Evolutionary conservation across 306 rosid genomes (phyloP), one percentile per base, ranked within the genome.

Genomic region (Cyamopsis tetragonoloba): DNA sequence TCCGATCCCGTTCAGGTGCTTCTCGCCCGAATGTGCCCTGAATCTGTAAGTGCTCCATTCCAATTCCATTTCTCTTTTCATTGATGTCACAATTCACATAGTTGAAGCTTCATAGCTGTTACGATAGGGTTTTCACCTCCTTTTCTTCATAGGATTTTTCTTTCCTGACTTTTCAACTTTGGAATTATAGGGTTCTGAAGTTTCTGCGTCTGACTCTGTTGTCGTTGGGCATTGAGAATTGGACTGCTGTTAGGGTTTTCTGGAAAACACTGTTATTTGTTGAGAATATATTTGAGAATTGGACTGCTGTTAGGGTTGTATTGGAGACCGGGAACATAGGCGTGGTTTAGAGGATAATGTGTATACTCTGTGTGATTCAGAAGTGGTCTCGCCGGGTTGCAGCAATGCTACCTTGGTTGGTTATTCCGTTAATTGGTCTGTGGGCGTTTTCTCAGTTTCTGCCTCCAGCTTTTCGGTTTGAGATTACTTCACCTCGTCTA

Each of bases 351-450:
- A 86, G 86, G 88, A 95, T 88, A 90, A 95, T 95, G 99, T 95
- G 99, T 88, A 95, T 95, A 86, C 97, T 95, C 26, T 95, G 99
- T 77, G 97, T 95, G 72, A 95, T 95, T 84, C 99, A 95, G 89
- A 95, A 95, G 96, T 88, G 96, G 91, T 95, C 97, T 80, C 99
- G 99, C 88, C 91, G 92, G 97, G 96, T 90, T 51, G 99, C 99
- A 31, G 88, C 96, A 19, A 86, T 90, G 99, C 95, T 95, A 49
- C 99, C 99, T 71, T 90, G 99, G 99, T 90, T 95, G 82, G 96
- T 95, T 75, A 85, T 95, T 75, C 99, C 99, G 1, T 77, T 95
- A 13, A 95, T 95, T 63, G 96, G 97, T 59, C 79, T 95, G 1
- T 95, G 99, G 99, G 96, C 92, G 11, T 89, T 95, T 62, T 95